Evolutionary conservation across 2,329 filamentous ascomycete species (phyloP).

Genomic region (Arthrobotrys pseudoclavata): DNA sequence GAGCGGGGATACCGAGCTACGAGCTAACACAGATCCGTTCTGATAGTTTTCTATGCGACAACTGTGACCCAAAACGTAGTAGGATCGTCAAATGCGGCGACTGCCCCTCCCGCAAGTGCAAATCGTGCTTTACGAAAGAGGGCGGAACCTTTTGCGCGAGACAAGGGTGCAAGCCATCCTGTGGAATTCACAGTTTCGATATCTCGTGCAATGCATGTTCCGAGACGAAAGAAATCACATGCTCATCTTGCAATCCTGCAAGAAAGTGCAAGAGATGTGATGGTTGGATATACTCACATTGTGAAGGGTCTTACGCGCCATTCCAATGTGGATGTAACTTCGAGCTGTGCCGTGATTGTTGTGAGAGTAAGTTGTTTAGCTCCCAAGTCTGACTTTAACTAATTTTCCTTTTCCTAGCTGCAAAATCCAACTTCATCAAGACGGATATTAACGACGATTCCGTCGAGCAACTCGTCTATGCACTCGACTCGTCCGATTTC

Average conservation of each 20-base stretch:
- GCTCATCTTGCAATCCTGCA: conserved; percentile 54
- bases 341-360: conserved; percentile 45
- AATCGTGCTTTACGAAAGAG: conserved; percentile 45
- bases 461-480: conserved; percentile 47
- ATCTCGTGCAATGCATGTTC: conserved; percentile 41
- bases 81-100: conserved; percentile 48
- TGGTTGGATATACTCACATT: conserved; percentile 54
- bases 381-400: not conserved
- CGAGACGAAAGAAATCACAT: conserved; percentile 48
- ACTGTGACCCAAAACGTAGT: conserved; percentile 45
- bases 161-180: conserved; percentile 34
- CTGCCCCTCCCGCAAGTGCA: conserved; percentile 47
- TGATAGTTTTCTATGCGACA: conserved; percentile 50
- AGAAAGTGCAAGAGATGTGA: conserved; percentile 49
- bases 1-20: not conserved
- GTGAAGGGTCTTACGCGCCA: conserved; percentile 31
- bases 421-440: conserved; percentile 36
- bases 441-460: conserved; percentile 28
- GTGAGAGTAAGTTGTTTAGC: conserved; percentile 34
- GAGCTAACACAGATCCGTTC: not conserved
- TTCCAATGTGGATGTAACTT: conserved; percentile 51
- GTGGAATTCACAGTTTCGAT: conserved; percentile 41
- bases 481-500: conserved; percentile 45
- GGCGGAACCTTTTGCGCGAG: conserved; percentile 45
- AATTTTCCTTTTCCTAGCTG: conserved; percentile 20